Evolutionary conservation across 371 early-diverging fungal genomes (phyloP).

Genomic region (Chytridium lagenaria): DNA sequence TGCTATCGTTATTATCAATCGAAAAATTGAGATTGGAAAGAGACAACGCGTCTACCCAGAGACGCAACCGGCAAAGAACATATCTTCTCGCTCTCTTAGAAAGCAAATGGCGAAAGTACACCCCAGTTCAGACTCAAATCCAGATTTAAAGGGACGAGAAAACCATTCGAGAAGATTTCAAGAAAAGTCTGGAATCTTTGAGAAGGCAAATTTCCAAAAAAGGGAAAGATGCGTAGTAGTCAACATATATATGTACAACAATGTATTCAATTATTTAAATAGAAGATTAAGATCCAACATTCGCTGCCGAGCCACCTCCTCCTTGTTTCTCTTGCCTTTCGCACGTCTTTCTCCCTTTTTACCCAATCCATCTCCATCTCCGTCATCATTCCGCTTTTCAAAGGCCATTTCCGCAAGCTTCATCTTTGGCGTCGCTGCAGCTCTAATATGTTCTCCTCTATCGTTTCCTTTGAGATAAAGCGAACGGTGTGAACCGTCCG

Average conservation of each 20-base stretch:
- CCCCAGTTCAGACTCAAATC: not conserved
- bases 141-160: not conserved
- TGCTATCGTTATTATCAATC: not conserved
- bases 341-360: conserved; percentile 35
- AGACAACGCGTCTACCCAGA: not conserved
- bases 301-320: conserved; percentile 26
- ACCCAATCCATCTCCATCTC: conserved; percentile 32
- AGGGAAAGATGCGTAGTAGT: not conserved
- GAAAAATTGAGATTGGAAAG: not conserved
- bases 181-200: not conserved
- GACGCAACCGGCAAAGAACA: not conserved
- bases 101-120: conserved; percentile 7
- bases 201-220: not conserved
- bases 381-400: conserved; percentile 23
- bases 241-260: not conserved
- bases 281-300: conserved; percentile 36
- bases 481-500: conserved; percentile 57
- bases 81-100: not conserved
- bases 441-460: conserved; percentile 69
- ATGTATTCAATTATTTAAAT: conserved; percentile 21
- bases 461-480: conserved; percentile 66
- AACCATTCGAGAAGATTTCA: not conserved
- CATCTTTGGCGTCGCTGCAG: conserved; percentile 66
- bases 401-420: conserved; percentile 53
- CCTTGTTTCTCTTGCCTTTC: conserved; percentile 33